Evolutionary conservation across 345 rosid species (phyloP).

Genomic region (Pugionium cornutum): DNA sequence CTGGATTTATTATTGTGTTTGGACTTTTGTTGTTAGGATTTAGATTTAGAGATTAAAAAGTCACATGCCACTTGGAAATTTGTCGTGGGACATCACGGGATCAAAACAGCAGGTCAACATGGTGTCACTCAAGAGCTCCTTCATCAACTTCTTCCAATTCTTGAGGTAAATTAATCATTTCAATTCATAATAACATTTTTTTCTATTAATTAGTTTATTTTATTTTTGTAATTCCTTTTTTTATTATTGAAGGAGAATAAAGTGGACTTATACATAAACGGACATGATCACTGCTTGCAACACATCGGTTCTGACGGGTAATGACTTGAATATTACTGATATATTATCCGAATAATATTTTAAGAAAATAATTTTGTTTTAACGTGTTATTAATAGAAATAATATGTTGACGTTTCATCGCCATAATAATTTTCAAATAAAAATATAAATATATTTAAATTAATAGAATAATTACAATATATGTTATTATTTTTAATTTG

Average conservation of each 20-base stretch:
- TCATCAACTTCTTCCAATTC: slow-evolving; percentile 50
- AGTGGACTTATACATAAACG: slow-evolving; percentile 60
- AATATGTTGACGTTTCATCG: too few species aligned
- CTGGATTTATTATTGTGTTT: neutral
- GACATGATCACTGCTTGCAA: slow-evolving; percentile 67
- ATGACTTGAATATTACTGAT: too few species aligned
- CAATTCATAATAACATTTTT: too few species aligned
- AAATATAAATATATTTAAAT: too few species aligned
- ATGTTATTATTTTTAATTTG: too few species aligned
- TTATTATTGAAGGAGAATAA: slow-evolving; percentile 43
- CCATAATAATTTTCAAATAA: too few species aligned
- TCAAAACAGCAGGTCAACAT: slow-evolving; percentile 58
- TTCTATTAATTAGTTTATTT: neutral
- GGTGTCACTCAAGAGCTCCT: slow-evolving; percentile 59
- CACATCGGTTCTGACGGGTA: slow-evolving; percentile 51
- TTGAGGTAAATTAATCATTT: slow-evolving; percentile 49
- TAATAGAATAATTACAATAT: too few species aligned
- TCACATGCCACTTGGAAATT: slow-evolving; percentile 63
- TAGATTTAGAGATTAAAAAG: slow-evolving; percentile 45
- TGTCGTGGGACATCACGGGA: slow-evolving; percentile 65
- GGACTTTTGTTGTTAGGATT: slow-evolving; percentile 38
- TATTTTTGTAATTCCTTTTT: neutral
- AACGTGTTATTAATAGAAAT: too few species aligned
- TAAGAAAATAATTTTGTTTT: too few species aligned
- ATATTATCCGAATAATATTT: too few species aligned